Evolutionary conservation across 2,329 filamentous ascomycete genomes (phyloP).

Genomic region (Cercospora sp.): DNA sequence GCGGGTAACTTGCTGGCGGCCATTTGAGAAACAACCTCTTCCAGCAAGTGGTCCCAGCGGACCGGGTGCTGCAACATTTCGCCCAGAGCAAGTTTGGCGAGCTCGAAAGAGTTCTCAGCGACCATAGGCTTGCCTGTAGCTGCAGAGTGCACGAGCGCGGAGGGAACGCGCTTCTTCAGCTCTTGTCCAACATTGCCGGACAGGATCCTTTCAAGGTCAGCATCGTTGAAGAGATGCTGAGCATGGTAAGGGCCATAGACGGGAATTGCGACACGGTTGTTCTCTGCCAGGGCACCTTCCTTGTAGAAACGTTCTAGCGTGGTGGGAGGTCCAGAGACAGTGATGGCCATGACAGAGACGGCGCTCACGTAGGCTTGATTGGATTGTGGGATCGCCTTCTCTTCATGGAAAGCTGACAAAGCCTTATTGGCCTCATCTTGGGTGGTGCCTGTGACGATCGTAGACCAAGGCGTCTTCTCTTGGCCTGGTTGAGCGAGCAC

Average conservation of each 20-base stretch:
- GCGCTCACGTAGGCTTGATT: conserved; percentile 60
- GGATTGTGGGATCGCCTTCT: conserved; percentile 53
- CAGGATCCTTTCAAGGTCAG: conserved; percentile 55
- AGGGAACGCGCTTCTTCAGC: conserved; percentile 46
- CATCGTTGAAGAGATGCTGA: conserved; percentile 53
- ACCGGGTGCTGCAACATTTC: conserved; percentile 52
- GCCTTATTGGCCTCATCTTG: conserved; percentile 54
- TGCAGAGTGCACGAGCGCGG: conserved; percentile 50
- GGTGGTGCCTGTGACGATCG: conserved; percentile 59
- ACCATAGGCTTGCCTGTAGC: conserved; percentile 48
- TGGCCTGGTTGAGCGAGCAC: conserved; percentile 55
- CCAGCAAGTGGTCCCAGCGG: conserved; percentile 52
- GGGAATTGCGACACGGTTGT: conserved; percentile 54
- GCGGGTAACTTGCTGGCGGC: conserved; percentile 44
- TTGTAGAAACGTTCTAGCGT: conserved; percentile 55
- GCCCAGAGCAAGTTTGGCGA: conserved; percentile 45
- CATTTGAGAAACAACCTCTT: conserved; percentile 51
- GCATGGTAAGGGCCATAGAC: conserved; percentile 63
- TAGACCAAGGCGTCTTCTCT: conserved; percentile 65
- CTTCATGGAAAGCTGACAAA: conserved; percentile 59
- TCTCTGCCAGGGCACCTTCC: conserved; percentile 50
- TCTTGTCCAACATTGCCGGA: conserved; percentile 42
- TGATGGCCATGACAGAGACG: conserved; percentile 59
- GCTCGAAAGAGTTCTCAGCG: conserved; percentile 48
- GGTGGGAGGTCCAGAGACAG: conserved; percentile 59